These are phyloP conservation scores for Elongisporangium senticosum DNA, from an alignment of 352 stramenopile species.

Conservation along the genomic window DNA sequence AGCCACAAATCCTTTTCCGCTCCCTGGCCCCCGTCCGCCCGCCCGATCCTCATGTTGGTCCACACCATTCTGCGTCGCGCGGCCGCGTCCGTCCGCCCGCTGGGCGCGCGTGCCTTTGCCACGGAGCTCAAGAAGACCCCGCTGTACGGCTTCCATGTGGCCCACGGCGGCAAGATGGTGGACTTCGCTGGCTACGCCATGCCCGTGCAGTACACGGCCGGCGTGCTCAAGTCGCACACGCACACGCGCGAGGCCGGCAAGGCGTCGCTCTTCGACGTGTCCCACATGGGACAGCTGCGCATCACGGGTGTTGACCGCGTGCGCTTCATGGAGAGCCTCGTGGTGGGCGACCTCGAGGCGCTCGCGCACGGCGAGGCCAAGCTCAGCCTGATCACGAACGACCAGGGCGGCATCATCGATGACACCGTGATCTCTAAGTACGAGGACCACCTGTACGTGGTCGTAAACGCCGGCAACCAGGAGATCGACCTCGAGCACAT, in stretches of 20 bases:
- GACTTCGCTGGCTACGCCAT: conserved; percentile 97
- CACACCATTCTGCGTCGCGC: not conserved
- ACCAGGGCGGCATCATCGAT: conserved; percentile 96
- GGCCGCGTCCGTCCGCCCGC: not conserved
- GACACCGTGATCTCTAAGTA: conserved; percentile 97
- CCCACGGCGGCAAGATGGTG: conserved; percentile 87
- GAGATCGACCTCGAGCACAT: conserved; percentile 95
- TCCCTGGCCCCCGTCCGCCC: not conserved
- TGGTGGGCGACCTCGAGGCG: conserved; percentile 92
- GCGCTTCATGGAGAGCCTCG: conserved; percentile 93
- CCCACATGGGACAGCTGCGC: conserved; percentile 97
- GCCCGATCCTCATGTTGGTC: not conserved
- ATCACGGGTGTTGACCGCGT: conserved; percentile 92
- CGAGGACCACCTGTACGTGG: conserved; percentile 91
- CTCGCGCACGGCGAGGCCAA: conserved; percentile 85
- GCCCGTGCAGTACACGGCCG: conserved; percentile 95
- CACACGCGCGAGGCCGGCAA: conserved; percentile 64
- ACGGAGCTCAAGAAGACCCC: conserved; percentile 73
- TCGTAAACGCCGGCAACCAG: conserved; percentile 98
- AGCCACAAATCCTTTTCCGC: not conserved
- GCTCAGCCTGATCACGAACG: conserved; percentile 95
- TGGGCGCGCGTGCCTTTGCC: not conserved
- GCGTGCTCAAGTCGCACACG: conserved; percentile 94
- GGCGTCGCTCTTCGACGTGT: conserved; percentile 97
- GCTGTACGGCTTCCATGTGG: conserved; percentile 72